These are phyloP conservation scores for Mycena venus DNA, from an alignment of 768 basidiomycete genomes.

Conservation along the genomic window DNA sequence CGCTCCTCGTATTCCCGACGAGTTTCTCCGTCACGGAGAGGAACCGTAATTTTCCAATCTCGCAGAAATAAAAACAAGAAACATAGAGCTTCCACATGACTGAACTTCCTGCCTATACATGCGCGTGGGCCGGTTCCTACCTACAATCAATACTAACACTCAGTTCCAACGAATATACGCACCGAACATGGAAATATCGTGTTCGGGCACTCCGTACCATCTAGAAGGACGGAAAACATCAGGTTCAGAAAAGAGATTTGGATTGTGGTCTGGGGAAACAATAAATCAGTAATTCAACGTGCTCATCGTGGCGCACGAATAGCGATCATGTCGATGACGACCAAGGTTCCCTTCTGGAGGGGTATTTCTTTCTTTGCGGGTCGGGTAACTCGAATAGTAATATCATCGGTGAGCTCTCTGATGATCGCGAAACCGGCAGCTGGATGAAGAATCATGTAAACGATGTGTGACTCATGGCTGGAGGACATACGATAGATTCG, in stretches of 20 bases:
- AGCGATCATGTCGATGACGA: slow-evolving; percentile 11
- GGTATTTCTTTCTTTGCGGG: not conserved
- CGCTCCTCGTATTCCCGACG: not conserved
- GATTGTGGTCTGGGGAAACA: not conserved
- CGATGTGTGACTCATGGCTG: no score
- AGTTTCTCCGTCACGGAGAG: not conserved
- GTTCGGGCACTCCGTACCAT: not conserved
- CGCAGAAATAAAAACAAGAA: slow-evolving; percentile 11
- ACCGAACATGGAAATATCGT: slow-evolving; percentile 18
- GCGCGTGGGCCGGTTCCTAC: slow-evolving; percentile 14
- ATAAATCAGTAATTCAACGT: not conserved
- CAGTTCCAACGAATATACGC: not conserved
- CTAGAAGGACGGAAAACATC: not conserved
- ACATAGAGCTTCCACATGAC: slow-evolving; percentile 7
- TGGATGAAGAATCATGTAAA: not conserved
- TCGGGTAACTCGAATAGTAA: not conserved
- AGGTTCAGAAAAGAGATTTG: not conserved
- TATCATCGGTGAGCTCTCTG: slow-evolving; percentile 5
- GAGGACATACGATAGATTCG: slow-evolving; percentile 5
- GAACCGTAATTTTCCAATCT: slow-evolving; percentile 4
- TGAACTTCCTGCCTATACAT: slow-evolving; percentile 14
- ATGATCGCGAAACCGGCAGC: slow-evolving; percentile 1
- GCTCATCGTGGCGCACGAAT: slow-evolving; percentile 3
- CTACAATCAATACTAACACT: not conserved
- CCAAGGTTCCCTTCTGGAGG: not conserved